Conservation (phyloP, 2,329 filamentous ascomycete species). For the Colletotrichum musae region DNA sequence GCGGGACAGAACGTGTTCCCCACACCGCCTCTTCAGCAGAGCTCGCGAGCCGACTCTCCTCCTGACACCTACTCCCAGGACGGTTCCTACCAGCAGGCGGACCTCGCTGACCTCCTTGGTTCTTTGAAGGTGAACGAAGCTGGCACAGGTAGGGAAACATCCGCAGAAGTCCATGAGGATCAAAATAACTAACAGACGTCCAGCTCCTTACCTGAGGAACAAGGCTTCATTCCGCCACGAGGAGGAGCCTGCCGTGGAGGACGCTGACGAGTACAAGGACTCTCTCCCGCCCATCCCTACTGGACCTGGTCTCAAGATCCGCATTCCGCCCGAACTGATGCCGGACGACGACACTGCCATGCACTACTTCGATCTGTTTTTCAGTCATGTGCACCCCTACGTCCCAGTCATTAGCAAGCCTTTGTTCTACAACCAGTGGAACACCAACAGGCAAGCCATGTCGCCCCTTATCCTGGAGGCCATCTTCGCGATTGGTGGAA, state of each 20-base stretch:
- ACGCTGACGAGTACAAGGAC: conserved; percentile 80
- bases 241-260: conserved; percentile 76
- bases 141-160: conserved; percentile 78
- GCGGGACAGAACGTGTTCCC: conserved; percentile 65
- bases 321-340: conserved; percentile 95
- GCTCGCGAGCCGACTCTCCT: conserved; percentile 57
- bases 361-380: conserved; percentile 92
- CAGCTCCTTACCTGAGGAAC: conserved; percentile 88
- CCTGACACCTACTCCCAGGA: conserved; percentile 72
- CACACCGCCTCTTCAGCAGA: conserved; percentile 65
- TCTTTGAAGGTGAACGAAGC: conserved; percentile 89
- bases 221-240: conserved; percentile 66
- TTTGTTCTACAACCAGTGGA: conserved; percentile 92
- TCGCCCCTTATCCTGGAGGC: conserved; percentile 92
- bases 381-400: conserved; percentile 91
- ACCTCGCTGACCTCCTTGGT: conserved; percentile 85
- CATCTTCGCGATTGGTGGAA: conserved; percentile 89
- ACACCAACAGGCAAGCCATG: conserved; percentile 83
- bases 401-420: conserved; percentile 89
- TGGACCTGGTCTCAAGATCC: conserved; percentile 81
- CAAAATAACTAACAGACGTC: conserved; percentile 19
- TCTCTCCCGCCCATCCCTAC: conserved; percentile 77
- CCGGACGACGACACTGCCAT: conserved; percentile 86
- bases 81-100: conserved; percentile 74
- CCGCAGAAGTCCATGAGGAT: conserved; percentile 22